Percentiles rank a stretch among this genome's conserved stretches.
phyloP scores from a whole-genome alignment of 2,329 filamentous ascomycete genomes.

The Penicillium frequentans region DNA sequence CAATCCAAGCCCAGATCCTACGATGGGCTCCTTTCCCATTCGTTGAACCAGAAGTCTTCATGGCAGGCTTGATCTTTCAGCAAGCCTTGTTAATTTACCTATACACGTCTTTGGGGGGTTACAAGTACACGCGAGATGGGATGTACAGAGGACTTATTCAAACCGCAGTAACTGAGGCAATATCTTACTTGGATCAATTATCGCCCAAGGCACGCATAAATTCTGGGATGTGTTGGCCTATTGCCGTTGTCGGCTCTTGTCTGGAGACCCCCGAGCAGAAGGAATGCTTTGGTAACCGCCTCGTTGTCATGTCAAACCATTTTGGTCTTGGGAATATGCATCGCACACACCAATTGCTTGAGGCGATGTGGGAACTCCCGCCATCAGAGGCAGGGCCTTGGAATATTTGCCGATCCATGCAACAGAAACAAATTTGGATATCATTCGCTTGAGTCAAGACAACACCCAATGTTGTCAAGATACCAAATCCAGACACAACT shows the following conservation, averaged over 20 bases:
- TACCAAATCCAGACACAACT: no score
- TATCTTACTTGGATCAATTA: constrained; percentile 26
- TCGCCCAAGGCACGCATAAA: constrained; percentile 31
- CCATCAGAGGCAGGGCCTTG: constrained; percentile 41
- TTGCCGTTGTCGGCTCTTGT: constrained; percentile 32
- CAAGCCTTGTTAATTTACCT: constrained; percentile 49
- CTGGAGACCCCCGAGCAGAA: constrained; percentile 21
- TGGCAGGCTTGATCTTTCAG: constrained; percentile 48
- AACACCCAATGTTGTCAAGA: no score
- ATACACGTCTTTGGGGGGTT: constrained; percentile 28
- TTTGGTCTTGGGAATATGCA: constrained; percentile 51
- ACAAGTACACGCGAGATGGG: constrained; percentile 24
- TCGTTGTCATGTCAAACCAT: constrained; percentile 24
- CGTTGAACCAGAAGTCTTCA: constrained; percentile 38
- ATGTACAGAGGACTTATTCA: constrained; percentile 29
- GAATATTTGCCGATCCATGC: constrained; percentile 49
- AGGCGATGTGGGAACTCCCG: constrained; percentile 45
- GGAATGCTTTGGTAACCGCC: constrained; percentile 30
- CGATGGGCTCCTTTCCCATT: constrained; percentile 40
- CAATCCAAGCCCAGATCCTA: constrained; percentile 45
- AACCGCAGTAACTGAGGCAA: constrained; percentile 26
- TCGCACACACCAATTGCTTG: constrained; percentile 43
- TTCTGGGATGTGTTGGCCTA: constrained; percentile 37
- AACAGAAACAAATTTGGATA: constrained; percentile 50
- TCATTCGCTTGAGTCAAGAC: constrained; percentile 45